phyloP scores from a whole-genome alignment of 352 stramenopile genomes.

The Globisporangium alternatum region DNA sequence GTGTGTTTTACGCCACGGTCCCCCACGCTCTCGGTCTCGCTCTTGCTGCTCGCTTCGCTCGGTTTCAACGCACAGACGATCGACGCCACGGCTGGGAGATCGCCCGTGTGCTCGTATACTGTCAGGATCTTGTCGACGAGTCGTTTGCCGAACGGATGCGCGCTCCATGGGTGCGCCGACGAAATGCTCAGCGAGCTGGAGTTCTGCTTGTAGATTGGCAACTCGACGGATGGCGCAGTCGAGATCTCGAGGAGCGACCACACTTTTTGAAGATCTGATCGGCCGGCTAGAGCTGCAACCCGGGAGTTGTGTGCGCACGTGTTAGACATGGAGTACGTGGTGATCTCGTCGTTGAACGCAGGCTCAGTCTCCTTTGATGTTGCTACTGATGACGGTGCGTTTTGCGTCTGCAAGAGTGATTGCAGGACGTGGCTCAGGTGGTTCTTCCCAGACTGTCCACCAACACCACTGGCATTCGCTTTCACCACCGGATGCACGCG shows the following conservation, averaged over 20 bases:
- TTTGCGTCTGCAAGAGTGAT: constrained; percentile 27
- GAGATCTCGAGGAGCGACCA: constrained; percentile 80
- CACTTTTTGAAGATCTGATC: constrained; percentile 73
- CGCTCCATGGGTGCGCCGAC: constrained; percentile 67
- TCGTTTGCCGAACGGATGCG: constrained; percentile 74
- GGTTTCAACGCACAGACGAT: constrained; percentile 72
- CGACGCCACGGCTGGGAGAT: constrained; percentile 70
- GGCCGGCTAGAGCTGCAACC: constrained; percentile 48
- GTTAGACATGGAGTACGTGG: constrained; percentile 26
- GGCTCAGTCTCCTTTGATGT: background rate
- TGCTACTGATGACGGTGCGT: constrained; percentile 4
- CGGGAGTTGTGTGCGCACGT: constrained; percentile 63
- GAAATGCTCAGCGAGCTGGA: constrained; percentile 21
- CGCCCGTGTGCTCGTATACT: constrained; percentile 79
- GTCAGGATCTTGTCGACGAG: constrained; percentile 73
- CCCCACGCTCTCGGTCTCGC: background rate
- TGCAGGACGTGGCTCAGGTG: constrained; percentile 46
- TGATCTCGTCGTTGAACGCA: constrained; percentile 1
- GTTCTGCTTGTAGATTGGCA: constrained; percentile 46
- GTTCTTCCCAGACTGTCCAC: constrained; percentile 13
- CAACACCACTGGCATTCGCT: background rate
- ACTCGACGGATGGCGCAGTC: constrained; percentile 40
- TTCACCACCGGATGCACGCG: constrained; percentile 13
- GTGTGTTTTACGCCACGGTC: background rate
- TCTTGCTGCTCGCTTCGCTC: constrained; percentile 21